Base-by-base conservation (phyloP, 2,329 filamentous ascomycete genomes). In the Canariomyces notabilis region DNA sequence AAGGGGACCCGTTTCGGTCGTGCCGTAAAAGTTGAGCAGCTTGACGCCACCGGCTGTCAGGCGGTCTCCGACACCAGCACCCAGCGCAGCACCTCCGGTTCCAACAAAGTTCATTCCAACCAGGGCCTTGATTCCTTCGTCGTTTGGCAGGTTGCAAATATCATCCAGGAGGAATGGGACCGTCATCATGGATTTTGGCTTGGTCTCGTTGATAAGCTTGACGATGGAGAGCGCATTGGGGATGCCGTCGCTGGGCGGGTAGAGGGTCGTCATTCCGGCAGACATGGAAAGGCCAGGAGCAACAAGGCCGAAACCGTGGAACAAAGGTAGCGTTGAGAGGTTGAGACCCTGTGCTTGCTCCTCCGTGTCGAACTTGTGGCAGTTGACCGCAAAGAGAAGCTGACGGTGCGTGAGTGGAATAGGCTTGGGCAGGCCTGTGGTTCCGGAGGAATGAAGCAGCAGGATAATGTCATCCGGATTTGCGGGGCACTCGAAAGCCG, bases 21-120 rank as follows among this genome's bases (percentile, higher is more conserved):
- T 22, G 37, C 37, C 37, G 37, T 38, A 38, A 22, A 23, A 22
- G 37, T 38, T 38, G 37, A 38, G 20, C 11, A 38, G 11, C 14
- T 22, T 38, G 4, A 38, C 37, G 6, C 37, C 37, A 16, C 19
- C 37, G n/a, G 20, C 37, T 14, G 20, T n/a, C 9, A 38, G 37
- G 6, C 20, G 20, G 20, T 38, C 19, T 7, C 37, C 37, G 1
- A 38, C 19, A 4, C 19, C 20, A 15, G 37, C 19, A 9, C 19
- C 19, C 20, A 22, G 15, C 4, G 26, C n/a, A 9, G 19, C 26
- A 9, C 26, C 26, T 5, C 26, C 26, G 14, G 26, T 29, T 29
- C 26, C 26, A 4, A 29, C 26, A 29, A 29, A 29, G 8, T 29
- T 12, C 26, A 29, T 29, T 8, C 14, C 9, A 29, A 12, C 26